Base-by-base conservation (phyloP, 805 yeast genomes). In the Saccharomycopsis capsularis region DNA sequence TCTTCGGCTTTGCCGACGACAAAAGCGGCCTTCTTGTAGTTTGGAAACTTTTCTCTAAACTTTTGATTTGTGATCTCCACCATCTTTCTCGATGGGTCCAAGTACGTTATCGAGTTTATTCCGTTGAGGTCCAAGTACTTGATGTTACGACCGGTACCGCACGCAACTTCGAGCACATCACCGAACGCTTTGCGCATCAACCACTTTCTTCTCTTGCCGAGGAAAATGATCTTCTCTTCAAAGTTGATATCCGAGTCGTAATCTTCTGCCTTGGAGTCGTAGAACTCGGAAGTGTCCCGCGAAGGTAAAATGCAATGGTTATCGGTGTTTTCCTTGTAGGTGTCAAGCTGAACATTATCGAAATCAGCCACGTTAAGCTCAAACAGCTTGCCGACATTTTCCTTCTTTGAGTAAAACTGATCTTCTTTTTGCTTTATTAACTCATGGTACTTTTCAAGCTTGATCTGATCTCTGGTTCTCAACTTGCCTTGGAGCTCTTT, bases 111-210 rank as follows among this genome's bases (percentile, higher is more conserved):
- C 0, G 96, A 84, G 42, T 75, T 72, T 27, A 91, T 67, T 24
- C 69, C 62, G 1, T 75, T 71, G 19, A 81, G 75, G 46, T 81
- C 74, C 57, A 88, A 66, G 61, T 82, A 90, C 42, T 82, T 81
- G 49, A 91, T 75, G 62, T 93, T 93, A 64, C 98, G 75, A 4
- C 99, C 98, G 0, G 99, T 93, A 51, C 99, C 99, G 61, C 95
- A 86, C 0, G 97, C 83, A 9, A 91, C 93, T 64, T 93, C 99
- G 49, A 93, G 68, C 1, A 89, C 96, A 61, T 93, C 96, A 21
- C 99, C 99, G 50, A 71, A 68, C 44, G 82, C 75, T 53, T 84
- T 85, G 34, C 70, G 75, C 89, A 85, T 85, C 41, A 85, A 63
- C 85, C 93, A 82, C 57, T 79, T 80, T 59, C 96, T 74, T 65